Base-by-base conservation (phyloP, 202 grass and related monocot species). In the Carex sylvatica region DNA sequence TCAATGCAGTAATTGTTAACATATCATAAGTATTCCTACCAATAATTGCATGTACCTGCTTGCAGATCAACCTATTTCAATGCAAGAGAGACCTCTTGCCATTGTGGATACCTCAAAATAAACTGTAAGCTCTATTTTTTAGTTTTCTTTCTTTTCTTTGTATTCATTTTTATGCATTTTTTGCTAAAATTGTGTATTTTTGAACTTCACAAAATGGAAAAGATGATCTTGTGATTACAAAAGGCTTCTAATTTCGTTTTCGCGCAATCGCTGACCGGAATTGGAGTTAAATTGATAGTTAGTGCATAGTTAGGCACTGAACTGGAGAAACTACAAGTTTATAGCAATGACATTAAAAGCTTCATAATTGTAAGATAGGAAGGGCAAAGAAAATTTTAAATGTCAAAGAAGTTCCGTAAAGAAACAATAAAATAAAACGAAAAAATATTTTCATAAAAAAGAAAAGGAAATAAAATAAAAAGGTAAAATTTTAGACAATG, bases 401-500 rank as follows among this genome's bases (percentile, higher is more conserved):
- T 77, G 51, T 36, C 74, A 77, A 58, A 77, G 74, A 77, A 59
- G 26, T 77, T 77, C 53, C 1, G 10, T 38, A 58, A 35, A 54
- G 9, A 31, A 55, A 55, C 9, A 49, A 49, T 12, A 71, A 71
- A 80, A 26, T 2, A 63, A 2, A 55, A 35, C 18, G n/a, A 80
- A 12, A 26, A 51, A 82, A 80, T 40, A 40, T 40, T 40, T 40
- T 40, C 36, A 40, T 40, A 40, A 40, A 44, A 70, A 62, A 16
- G 2, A 63, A 5, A 55, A 33, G 31, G n/a, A 65, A 12, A 26
- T 40, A 51, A 82, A 80, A 40, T 40, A 64, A 59, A 65, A 82
- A 82, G 68, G 23, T 69, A 80, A 82, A 82, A 82, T 33, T 82
- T 82, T 82, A 42, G 28, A 82, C 79, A 68, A n/a, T 68, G 44